Percentiles rank a stretch among this genome's conserved stretches.
Conservation (phyloP, 2,329 filamentous ascomycete genomes). For the Beauveria pseudobassiana region DNA sequence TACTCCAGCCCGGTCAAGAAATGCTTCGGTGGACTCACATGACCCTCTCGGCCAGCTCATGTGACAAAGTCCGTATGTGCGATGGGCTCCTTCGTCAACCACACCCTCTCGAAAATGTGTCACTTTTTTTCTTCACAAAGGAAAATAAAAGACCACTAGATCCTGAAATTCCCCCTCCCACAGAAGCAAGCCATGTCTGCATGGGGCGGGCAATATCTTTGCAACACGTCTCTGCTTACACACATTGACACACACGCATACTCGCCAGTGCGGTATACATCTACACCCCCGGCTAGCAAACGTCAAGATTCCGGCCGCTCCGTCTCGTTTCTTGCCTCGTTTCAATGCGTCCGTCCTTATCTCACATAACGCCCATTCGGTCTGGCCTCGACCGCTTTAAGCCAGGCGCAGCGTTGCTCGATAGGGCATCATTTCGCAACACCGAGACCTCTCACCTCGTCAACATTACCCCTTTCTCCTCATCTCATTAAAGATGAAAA, state of each 20-base stretch:
- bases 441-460: not conserved
- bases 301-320: not conserved
- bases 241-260: not conserved
- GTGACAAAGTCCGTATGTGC: slow-evolving; percentile 1
- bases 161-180: not conserved
- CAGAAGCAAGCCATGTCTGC: not conserved
- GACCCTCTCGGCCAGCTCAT: not conserved
- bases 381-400: not conserved
- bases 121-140: not conserved
- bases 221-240: not conserved
- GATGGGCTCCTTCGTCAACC: not conserved
- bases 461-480: slow-evolving; percentile 1
- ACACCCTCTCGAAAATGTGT: not conserved
- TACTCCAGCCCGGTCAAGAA: not conserved
- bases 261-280: not conserved
- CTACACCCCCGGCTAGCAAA: not conserved
- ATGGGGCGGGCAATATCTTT: not conserved
- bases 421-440: slow-evolving; percentile 7
- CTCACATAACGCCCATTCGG: not conserved
- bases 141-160: not conserved
- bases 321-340: not conserved
- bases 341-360: not conserved
- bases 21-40: not conserved
- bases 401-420: not conserved
- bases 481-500: not conserved